Base-by-base conservation (phyloP, 2,329 filamentous ascomycete genomes). In the Pseudogymnoascus sp. region DNA sequence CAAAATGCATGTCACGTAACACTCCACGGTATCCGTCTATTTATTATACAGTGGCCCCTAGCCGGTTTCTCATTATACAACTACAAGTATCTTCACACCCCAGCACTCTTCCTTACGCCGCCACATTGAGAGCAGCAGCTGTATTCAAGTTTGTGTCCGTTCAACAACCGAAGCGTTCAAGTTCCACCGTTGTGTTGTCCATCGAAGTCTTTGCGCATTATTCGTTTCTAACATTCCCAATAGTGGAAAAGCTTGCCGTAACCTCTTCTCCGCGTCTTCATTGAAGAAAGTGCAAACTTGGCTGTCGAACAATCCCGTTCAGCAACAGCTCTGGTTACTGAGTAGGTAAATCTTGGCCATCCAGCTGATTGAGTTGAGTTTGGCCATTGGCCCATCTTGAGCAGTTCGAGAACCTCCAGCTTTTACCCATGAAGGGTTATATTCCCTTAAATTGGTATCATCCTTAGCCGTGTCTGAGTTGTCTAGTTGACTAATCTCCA, bases 401-500 rank as follows among this genome's bases (percentile, higher is more conserved):
- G 28, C 11, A 55, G 49, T 55, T 55, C 16, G 5, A 52, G n/a
- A 35, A 35, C 28, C 5, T 35, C 49, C 49, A 33, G 2, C 16
- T 8, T 55, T 22, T 9, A 14, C 49, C 49, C 25, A 16, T 19
- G 6, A 33, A 55, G 28, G 9, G n/a, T 33, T 35, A 8, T 30
- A 55, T 55, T 55, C 28, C 16, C 49, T 30, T 55, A 35, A 19
- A 35, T 35, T 22, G 28, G 49, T 5, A 33, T 22, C 16, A 22
- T 55, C 16, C 45, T 16, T 52, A 30, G 45, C 45, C 25, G 30
- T 33, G 49, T 19, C 49, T n/a, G 3, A 55, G 28, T 19, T 25
- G 49, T 55, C 16, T 55, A 55, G 28, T 55, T 55, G 49, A 72
- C 67, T 33, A 74, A 64, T 61, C 72, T 69, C 80, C 84, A 92